These are phyloP conservation scores for Seminavis robusta DNA, from an alignment of 108 stramenopile genomes.

Conservation along the genomic window DNA sequence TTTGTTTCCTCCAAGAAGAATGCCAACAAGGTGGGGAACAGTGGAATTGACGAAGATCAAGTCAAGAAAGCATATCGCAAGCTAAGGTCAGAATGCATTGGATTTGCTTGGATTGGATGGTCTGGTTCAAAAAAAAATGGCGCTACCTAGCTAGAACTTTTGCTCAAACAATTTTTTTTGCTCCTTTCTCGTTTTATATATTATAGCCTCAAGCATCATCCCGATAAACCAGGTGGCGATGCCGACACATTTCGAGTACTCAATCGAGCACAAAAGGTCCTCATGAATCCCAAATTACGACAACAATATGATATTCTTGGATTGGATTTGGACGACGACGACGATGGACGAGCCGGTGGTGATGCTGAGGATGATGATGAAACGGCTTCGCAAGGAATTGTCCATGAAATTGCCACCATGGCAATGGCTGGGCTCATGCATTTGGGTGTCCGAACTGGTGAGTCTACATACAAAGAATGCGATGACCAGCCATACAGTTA, in stretches of 20 bases:
- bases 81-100: conserved; percentile 46
- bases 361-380: neutral
- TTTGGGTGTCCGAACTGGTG: conserved; percentile 65
- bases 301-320: conserved; percentile 83
- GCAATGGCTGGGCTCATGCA: conserved; percentile 67
- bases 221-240: conserved; percentile 74
- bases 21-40: neutral
- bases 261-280: conserved; percentile 73
- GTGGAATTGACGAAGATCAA: conserved; percentile 45
- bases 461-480: too few relatives aligned
- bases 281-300: conserved; percentile 62
- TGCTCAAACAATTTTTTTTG: too few relatives aligned
- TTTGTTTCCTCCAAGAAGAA: neutral
- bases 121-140: too few relatives aligned
- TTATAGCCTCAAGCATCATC: conserved; percentile 54
- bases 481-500: neutral
- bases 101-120: too few relatives aligned
- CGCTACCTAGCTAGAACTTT: too few relatives aligned
- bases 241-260: conserved; percentile 73
- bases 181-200: too few relatives aligned
- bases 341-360: conserved; percentile 25
- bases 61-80: conserved; percentile 79
- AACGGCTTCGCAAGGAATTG: conserved; percentile 45
- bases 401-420: conserved; percentile 69
- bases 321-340: conserved; percentile 82